Conservation (phyloP, 192 early-diverging fungal genomes). For the Coemansia sp. region DNA sequence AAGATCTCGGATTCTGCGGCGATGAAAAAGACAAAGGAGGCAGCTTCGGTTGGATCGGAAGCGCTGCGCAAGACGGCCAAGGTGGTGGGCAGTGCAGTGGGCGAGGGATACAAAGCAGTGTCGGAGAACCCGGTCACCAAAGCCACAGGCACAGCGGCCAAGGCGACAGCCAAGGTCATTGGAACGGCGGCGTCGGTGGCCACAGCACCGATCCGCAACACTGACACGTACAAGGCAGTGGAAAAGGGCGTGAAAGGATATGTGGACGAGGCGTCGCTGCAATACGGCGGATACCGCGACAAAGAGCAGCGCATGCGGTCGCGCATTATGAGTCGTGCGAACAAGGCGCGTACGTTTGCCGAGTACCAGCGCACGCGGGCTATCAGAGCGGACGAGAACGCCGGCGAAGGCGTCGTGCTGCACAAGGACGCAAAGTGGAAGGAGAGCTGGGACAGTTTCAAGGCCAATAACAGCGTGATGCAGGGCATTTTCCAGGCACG, state of each 20-base stretch:
- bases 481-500: constrained; percentile 77
- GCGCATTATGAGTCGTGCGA: constrained; percentile 43
- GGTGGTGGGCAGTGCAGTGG: constrained; percentile 64
- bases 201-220: constrained; percentile 68
- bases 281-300: constrained; percentile 74
- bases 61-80: constrained; percentile 71
- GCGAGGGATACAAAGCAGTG: constrained; percentile 66
- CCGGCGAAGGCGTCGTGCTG: constrained; percentile 74
- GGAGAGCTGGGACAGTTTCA: constrained; percentile 90
- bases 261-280: constrained; percentile 67
- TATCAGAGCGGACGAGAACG: constrained; percentile 55
- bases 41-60: constrained; percentile 58
- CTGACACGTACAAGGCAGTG: constrained; percentile 62
- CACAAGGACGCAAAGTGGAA: constrained; percentile 87
- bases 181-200: constrained; percentile 63
- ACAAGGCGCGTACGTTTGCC: constrained; percentile 50
- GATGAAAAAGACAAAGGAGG: constrained; percentile 81
- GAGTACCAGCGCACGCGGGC: constrained; percentile 52
- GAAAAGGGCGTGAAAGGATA: constrained; percentile 66
- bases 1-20: constrained; percentile 84
- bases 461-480: constrained; percentile 82
- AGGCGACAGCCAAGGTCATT: constrained; percentile 63
- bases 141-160: constrained; percentile 70
- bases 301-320: constrained; percentile 64
- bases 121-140: constrained; percentile 76